Conservation (phyloP, 2,329 filamentous ascomycete genomes). For the Monilinia fructigena region DNA sequence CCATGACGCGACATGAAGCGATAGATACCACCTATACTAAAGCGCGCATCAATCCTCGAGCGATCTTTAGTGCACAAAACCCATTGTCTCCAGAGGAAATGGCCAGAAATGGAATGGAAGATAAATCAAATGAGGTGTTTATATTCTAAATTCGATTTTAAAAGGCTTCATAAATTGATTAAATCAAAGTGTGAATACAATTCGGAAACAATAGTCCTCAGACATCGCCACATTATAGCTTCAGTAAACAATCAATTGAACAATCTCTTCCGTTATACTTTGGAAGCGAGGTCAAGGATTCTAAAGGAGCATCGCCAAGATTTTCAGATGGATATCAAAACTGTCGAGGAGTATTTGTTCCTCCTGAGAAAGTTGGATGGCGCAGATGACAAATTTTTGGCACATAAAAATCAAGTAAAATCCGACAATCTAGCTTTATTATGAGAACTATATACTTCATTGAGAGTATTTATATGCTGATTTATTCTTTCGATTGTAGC, state of each 20-base stretch:
- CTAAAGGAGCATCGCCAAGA: not conserved
- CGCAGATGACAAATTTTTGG: not conserved
- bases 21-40: not conserved
- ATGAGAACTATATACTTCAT: not conserved
- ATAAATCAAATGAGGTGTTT: not conserved
- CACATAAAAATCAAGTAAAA: not conserved
- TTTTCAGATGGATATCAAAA: slow-evolving; percentile 1
- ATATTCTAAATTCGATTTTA: not conserved
- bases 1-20: not conserved
- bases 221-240: slow-evolving; percentile 5
- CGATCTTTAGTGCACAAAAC: slow-evolving; percentile 1
- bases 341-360: slow-evolving; percentile 1
- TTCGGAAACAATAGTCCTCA: not conserved
- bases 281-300: not conserved
- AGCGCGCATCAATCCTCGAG: not conserved
- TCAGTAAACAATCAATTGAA: not conserved
- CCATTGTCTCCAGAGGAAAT: not conserved
- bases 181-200: not conserved
- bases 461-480: not conserved
- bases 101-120: not conserved
- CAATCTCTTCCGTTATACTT: slow-evolving; percentile 9
- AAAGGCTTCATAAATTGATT: not conserved
- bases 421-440: not conserved
- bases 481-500: not conserved
- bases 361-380: not conserved